A percentile compares a stretch with the other conserved stretches of the same genome.
Conservation (phyloP, 805 yeast genomes). For the Teunomyces gatunensis region DNA sequence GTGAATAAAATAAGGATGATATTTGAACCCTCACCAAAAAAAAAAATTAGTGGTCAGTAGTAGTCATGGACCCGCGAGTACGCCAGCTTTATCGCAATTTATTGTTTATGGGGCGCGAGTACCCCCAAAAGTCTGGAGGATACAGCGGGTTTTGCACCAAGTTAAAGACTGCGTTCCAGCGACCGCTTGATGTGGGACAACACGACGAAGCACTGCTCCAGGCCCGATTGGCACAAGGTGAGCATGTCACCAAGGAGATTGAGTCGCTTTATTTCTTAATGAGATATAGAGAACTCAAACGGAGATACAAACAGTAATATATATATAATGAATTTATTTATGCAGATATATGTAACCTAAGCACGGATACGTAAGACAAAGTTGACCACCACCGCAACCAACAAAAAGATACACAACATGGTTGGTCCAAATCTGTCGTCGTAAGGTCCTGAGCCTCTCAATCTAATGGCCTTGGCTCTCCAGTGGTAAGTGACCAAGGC, state of each 20-base stretch:
- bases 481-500: constrained; percentile 96
- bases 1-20: background rate
- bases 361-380: constrained; percentile 78
- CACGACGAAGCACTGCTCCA: constrained; percentile 9
- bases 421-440: constrained; percentile 99
- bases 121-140: constrained; percentile 32
- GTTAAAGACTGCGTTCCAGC: constrained; percentile 20
- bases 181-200: constrained; percentile 14
- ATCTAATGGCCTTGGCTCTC: constrained; percentile 98
- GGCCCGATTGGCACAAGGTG: constrained; percentile 22
- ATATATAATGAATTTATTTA: background rate
- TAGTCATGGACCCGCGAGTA: constrained; percentile 21
- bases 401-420: constrained; percentile 87
- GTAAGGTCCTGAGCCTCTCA: constrained; percentile 98
- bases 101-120: constrained; percentile 34
- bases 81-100: constrained; percentile 24
- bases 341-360: constrained; percentile 15
- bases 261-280: constrained; percentile 31
- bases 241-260: constrained; percentile 28
- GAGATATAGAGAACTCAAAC: constrained; percentile 30
- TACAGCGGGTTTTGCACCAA: constrained; percentile 19
- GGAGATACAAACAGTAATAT: constrained; percentile 28
- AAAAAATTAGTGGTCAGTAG: background rate
- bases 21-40: background rate
- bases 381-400: constrained; percentile 91